These are phyloP conservation scores for Encephalitozoon hellem DNA, from an alignment of 371 early-diverging fungal genomes.

Conservation along the genomic window DNA sequence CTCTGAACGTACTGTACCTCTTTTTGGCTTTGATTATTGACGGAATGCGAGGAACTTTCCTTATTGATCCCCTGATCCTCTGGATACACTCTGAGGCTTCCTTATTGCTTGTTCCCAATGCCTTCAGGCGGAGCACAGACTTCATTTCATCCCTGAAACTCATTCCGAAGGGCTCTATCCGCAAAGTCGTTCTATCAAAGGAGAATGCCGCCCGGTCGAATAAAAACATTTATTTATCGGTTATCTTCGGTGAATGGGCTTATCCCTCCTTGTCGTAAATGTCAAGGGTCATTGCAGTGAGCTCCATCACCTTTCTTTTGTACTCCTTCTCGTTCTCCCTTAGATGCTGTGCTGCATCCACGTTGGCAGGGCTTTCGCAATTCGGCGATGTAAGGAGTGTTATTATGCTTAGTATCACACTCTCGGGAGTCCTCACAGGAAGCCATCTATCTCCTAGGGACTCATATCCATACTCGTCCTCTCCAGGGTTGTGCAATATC, in stretches of 20 bases:
- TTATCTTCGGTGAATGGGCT: background rate
- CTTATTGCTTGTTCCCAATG: background rate
- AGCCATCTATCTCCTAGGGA: slow-evolving; percentile 78
- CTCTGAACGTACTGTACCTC: background rate
- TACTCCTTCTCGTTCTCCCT: slow-evolving; percentile 65
- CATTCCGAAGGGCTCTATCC: background rate
- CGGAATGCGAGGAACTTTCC: slow-evolving; percentile 5
- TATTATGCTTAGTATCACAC: slow-evolving; percentile 60
- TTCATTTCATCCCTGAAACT: background rate
- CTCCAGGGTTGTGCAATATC: slow-evolving; percentile 62
- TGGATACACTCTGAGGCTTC: background rate
- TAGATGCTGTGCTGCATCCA: slow-evolving; percentile 61
- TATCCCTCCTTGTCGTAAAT: background rate
- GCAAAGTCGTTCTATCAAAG: background rate
- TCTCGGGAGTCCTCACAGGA: slow-evolving; percentile 70
- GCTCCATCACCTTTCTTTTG: slow-evolving; percentile 67
- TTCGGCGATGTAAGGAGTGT: slow-evolving; percentile 62
- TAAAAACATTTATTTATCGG: slow-evolving; percentile 7
- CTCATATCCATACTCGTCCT: slow-evolving; percentile 82
- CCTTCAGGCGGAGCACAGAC: background rate
- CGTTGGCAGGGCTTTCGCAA: slow-evolving; percentile 62
- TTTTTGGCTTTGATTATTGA: background rate
- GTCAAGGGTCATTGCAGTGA: slow-evolving; percentile 68
- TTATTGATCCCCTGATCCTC: background rate
- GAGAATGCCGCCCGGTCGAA: background rate